A percentile compares a stretch with the other conserved stretches of the same genome.
phyloP scores from a whole-genome alignment of 148 eudicot genomes.

The Spergularia marina region DNA sequence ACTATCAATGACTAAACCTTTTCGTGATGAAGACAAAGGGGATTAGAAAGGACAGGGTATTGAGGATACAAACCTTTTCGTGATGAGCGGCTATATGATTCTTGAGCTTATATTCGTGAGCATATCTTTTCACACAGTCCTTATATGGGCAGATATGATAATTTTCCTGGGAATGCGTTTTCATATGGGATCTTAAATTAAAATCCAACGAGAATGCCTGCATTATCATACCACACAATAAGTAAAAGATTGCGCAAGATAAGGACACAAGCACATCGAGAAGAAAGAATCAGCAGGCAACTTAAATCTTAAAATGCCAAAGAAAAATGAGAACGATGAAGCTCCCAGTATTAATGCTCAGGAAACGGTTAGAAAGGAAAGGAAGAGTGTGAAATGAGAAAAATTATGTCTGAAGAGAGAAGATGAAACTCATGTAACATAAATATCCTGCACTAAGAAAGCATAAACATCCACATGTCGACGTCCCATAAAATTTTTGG shows the following conservation, averaged over 20 bases:
- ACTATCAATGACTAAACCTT: background rate
- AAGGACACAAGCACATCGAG: background rate
- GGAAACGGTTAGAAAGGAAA: background rate
- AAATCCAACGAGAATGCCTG: slow-evolving; percentile 98
- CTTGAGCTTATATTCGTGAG: slow-evolving; percentile 92
- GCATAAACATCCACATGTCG: background rate
- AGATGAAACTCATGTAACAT: background rate
- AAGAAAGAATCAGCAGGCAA: background rate
- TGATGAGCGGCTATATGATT: slow-evolving; percentile 78
- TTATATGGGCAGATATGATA: slow-evolving; percentile 87
- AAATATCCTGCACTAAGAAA: background rate
- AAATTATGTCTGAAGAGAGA: background rate
- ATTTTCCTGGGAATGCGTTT: slow-evolving; percentile 97
- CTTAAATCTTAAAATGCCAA: background rate
- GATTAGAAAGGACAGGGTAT: background rate
- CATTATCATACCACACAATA: slow-evolving; percentile 23
- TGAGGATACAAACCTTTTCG: slow-evolving; percentile 61
- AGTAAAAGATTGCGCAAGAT: slow-evolving; percentile 6
- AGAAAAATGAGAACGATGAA: background rate
- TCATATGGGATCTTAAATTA: slow-evolving; percentile 94
- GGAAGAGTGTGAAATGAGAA: background rate
- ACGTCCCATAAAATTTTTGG: background rate
- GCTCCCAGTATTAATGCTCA: too few relatives aligned
- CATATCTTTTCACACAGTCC: slow-evolving; percentile 95
- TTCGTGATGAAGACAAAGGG: background rate